Evolutionary conservation across 2,329 filamentous ascomycete genomes (phyloP), one percentile per base, ranked within the genome.

Genomic region (Camillea tinctor): DNA sequence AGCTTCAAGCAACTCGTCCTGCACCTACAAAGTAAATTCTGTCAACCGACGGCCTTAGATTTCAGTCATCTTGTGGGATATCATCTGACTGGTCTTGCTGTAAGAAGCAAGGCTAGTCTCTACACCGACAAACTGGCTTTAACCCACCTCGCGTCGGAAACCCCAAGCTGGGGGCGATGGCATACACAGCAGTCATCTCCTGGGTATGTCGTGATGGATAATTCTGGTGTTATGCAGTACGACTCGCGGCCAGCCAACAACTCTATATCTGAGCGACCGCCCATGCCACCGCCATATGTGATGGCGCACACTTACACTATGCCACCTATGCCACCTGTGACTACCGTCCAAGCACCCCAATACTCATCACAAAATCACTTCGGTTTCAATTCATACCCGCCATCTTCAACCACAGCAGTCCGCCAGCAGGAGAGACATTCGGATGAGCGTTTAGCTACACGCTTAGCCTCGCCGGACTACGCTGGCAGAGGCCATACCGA

Each of bases 91-190:
- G 40, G 67, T 71, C 72, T 74, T 74, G 70, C 69, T 7, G n/a
- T 19, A 50, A 57, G 44, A 56, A 63, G 68, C 74, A 73, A 72
- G 69, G 73, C 69, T 64, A 56, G 60, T 58, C 57, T 56, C 21
- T 62, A 63, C 60, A 70, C 68, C 70, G 67, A 54, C 72, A 76
- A 71, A 60, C 76, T 86, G 81, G 80, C 80, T 66, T 76, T 83
- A 68, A 76, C 79, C 59, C 74, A 78, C 69, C 77, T 81, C 68
- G 71, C 78, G 58, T 73, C 79, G 61, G 75, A 75, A 52, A 69
- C 76, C 64, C 75, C 79, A 56, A 76, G 74, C 74, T 88, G 85
- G 85, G 80, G 77, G 68, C 82, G 82, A 66, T 86, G 83, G 81
- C 74, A 79, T 64, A 73, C 80, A 60, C 82, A 84, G 50, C 78